phyloP scores from a whole-genome alignment of 331 rosid genomes.

The Dryas integrifolia region DNA sequence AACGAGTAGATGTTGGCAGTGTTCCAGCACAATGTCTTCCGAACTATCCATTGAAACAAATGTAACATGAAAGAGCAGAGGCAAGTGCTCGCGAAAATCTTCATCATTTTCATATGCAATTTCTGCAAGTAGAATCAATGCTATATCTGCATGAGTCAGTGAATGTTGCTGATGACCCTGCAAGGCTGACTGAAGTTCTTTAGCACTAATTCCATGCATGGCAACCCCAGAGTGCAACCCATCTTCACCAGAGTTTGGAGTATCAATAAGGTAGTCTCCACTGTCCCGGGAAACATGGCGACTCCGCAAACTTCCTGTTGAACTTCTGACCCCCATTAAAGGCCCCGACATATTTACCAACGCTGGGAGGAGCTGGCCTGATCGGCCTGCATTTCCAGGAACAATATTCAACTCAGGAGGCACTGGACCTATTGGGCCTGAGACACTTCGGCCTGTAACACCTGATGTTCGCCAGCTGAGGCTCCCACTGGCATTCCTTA shows the following conservation, averaged over 20 bases:
- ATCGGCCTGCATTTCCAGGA: conserved; percentile 85
- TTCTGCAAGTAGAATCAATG: conserved; percentile 94
- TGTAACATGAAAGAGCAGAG: conserved; percentile 90
- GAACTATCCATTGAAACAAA: conserved; percentile 99
- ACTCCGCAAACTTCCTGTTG: conserved; percentile 94
- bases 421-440: conserved; percentile 98
- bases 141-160: conserved; percentile 95
- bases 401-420: conserved; percentile 89
- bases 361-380: conserved; percentile 94
- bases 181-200: conserved; percentile 96
- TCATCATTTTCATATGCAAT: conserved; percentile 99
- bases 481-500: conserved; percentile 96
- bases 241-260: conserved; percentile 98
- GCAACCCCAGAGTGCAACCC: conserved; percentile 65
- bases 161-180: conserved; percentile 99
- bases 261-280: conserved; percentile 95
- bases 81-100: conserved; percentile 98
- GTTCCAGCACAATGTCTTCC: conserved; percentile 95
- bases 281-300: conserved; percentile 98
- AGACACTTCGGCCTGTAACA: conserved; percentile 91
- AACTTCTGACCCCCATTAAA: conserved; percentile 95
- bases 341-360: conserved; percentile 99
- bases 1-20: conserved; percentile 98
- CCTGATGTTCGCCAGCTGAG: conserved; percentile 98
- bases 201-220: conserved; percentile 74